Evolutionary conservation across 228 moss, liverwort and hornwort species (phyloP), one percentile per base, ranked within the genome.

Genomic region (Sphagnum magellanicum): DNA sequence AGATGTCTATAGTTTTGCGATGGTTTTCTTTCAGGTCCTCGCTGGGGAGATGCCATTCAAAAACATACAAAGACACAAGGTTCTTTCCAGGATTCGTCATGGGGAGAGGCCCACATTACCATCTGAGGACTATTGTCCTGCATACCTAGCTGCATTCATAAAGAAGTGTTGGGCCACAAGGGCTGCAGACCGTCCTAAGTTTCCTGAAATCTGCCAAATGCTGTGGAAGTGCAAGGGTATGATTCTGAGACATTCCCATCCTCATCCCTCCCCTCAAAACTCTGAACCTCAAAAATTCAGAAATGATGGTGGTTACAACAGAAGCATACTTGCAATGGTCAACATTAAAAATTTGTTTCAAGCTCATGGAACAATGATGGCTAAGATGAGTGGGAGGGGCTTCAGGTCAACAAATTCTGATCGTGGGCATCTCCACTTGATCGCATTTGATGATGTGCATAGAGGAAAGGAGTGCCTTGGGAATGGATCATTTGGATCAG

Each of bases 1-100:
- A 50, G 84, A 84, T 71, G 84, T 81, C 75, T 84, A 78, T 75
- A 84, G 73, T 77, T 84, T 80, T 84, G 76, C 84, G 68, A 73
- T 84, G 78, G 72, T 49, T 49, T 75, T 81, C 80, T 84, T 78
- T 46, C 78, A 84, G 69, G 69, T 81, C 50, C 78, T 84, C 48
- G 75, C 81, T 0, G 78, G 81, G 9, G 72, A 68, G 58, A 75
- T 68, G 15, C 80, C 84, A 47, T 78, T 80, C 6, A 77, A 70
- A 53, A 10, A 74, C n/a, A 61, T 80, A 1, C 60, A 67, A 50
- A 73, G 75, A 48, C 52, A 48, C 50, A 73, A 80, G 51, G 52
- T 78, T 14, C 49, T 75, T 52, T 71, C 81, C 49, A 78, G 73
- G 62, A 68, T 84, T 55, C 75, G 75, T 16, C 50, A 77, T 12